Percentiles rank a stretch among this genome's conserved stretches.
Conservation (phyloP, 1,284 basidiomycete genomes). For the Leccinum angustisporum region DNA sequence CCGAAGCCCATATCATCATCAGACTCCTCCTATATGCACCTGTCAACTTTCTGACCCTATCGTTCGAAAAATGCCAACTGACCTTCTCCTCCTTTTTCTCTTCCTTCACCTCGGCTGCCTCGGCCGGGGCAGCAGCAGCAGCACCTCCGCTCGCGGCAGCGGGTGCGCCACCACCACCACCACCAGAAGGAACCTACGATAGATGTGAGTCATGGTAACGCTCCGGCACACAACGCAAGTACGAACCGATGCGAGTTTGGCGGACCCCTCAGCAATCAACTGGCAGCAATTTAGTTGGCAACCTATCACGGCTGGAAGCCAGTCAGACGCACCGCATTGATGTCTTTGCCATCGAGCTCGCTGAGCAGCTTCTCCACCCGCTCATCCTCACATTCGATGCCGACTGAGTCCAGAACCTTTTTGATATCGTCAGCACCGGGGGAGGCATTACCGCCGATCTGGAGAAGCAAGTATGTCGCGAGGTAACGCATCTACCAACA, state of each 20-base stretch:
- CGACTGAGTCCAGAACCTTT: constrained; percentile 84
- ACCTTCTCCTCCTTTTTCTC: constrained; percentile 85
- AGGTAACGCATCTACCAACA: constrained; percentile 86
- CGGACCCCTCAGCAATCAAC: constrained; percentile 90
- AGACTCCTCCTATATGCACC: constrained; percentile 67
- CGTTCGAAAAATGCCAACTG: constrained; percentile 20
- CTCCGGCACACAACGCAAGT: constrained; percentile 27
- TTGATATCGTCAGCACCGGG: constrained; percentile 91
- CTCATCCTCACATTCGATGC: constrained; percentile 86
- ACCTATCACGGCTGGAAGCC: not conserved
- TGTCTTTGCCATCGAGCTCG: constrained; percentile 92
- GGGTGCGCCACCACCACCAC: constrained; percentile 59
- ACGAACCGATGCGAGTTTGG: constrained; percentile 93
- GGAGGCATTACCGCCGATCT: constrained; percentile 88
- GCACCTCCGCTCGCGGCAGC: constrained; percentile 50
- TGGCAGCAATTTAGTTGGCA: constrained; percentile 30
- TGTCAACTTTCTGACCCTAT: constrained; percentile 7
- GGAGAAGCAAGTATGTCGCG: constrained; percentile 98
- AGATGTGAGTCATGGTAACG: constrained; percentile 18
- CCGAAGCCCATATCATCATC: constrained; percentile 94
- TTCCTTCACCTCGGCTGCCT: constrained; percentile 64
- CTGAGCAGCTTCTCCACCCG: constrained; percentile 86
- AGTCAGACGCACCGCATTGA: constrained; percentile 63
- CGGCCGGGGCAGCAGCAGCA: constrained; percentile 59
- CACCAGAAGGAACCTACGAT: constrained; percentile 76